These are phyloP conservation scores for Fusarium paranaense DNA, from an alignment of 2,329 filamentous ascomycete genomes.

Conservation along the genomic window DNA sequence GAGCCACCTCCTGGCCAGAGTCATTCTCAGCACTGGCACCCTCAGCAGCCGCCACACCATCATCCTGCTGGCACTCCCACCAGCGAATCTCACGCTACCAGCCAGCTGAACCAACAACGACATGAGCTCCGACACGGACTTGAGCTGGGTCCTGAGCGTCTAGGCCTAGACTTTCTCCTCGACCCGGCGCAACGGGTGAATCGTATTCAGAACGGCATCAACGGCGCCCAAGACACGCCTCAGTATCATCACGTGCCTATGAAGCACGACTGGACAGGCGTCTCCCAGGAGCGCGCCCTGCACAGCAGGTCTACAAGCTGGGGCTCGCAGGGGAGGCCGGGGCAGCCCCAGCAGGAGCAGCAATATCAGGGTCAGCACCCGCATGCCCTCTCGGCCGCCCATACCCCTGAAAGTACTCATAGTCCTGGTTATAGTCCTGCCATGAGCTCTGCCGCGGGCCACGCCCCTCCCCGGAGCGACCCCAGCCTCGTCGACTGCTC, in stretches of 20 bases:
- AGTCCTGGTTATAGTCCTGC: constrained; percentile 39
- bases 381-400: constrained; percentile 29
- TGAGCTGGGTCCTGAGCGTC: constrained; percentile 72
- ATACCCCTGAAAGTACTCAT: constrained; percentile 37
- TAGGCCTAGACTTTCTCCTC: constrained; percentile 80
- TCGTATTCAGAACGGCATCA: constrained; percentile 62
- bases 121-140: constrained; percentile 65
- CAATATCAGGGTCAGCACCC: constrained; percentile 29
- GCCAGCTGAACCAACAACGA: constrained; percentile 59
- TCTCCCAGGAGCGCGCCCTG: constrained; percentile 42
- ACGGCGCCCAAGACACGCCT: constrained; percentile 60
- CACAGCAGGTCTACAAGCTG: constrained; percentile 39
- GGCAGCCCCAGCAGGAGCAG: constrained; percentile 29
- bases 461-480: constrained; percentile 35
- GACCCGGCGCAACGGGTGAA: constrained; percentile 67
- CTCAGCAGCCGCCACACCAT: constrained; percentile 29
- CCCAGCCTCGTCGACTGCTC: constrained; percentile 39
- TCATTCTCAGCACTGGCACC: constrained; percentile 29
- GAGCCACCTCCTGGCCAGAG: constrained; percentile 21
- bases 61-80: constrained; percentile 7
- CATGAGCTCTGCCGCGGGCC: constrained; percentile 26
- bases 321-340: constrained; percentile 38
- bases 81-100: constrained; percentile 30
- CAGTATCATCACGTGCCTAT: constrained; percentile 60
- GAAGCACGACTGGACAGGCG: constrained; percentile 62